These are phyloP conservation scores for Marasmius tenuissimus DNA, from an alignment of 1,284 basidiomycete genomes.

Conservation along the genomic window DNA sequence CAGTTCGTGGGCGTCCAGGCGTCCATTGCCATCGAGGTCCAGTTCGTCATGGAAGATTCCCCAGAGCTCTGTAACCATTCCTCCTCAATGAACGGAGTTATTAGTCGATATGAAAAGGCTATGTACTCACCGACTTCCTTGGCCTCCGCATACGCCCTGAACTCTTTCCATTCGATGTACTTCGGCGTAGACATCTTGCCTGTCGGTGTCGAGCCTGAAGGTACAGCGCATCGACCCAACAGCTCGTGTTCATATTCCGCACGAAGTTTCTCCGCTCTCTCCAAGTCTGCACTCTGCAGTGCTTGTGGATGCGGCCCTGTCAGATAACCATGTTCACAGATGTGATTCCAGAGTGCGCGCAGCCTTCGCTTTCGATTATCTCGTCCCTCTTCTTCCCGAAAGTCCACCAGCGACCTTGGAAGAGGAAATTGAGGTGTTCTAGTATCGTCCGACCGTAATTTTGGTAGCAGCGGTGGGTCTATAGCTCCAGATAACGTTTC, in stretches of 20 bases:
- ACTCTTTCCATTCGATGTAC: conserved; percentile 76
- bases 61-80: conserved; percentile 71
- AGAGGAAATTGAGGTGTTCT: conserved; percentile 11
- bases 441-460: conserved; percentile 52
- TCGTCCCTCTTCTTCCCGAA: conserved; percentile 61
- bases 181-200: conserved; percentile 30
- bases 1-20: conserved; percentile 75
- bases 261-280: conserved; percentile 68
- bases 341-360: conserved; percentile 59
- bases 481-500: conserved; percentile 50
- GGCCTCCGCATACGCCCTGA: conserved; percentile 72
- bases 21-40: conserved; percentile 84
- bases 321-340: conserved; percentile 38
- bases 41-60: conserved; percentile 85
- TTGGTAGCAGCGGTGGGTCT: conserved; percentile 57
- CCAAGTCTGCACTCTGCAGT: conserved; percentile 28
- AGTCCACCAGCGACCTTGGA: conserved; percentile 36
- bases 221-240: conserved; percentile 58
- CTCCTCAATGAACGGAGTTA: conserved; percentile 11
- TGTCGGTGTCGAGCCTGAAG: conserved; percentile 28
- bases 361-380: conserved; percentile 59
- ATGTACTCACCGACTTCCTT: conserved; percentile 71
- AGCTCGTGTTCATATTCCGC: conserved; percentile 81
- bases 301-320: conserved; percentile 18
- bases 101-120: neutral